Conservation (phyloP, 2,329 filamentous ascomycete species). For the Penicillium sp. region DNA sequence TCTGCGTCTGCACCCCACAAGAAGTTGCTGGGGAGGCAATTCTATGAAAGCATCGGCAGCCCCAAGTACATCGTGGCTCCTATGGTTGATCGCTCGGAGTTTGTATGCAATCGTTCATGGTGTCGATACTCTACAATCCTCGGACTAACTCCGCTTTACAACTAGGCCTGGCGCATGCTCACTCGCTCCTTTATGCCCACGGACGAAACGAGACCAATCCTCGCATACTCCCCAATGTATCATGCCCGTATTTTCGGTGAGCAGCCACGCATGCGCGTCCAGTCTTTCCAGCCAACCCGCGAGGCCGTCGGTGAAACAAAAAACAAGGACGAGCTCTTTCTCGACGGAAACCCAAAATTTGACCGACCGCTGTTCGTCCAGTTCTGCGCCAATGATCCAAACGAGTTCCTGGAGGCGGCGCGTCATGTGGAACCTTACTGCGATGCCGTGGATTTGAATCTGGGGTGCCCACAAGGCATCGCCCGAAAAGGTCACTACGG, state of each 20-base stretch:
- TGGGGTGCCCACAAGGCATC: conserved; percentile 95
- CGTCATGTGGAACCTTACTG: conserved; percentile 77
- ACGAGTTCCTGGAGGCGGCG: conserved; percentile 61
- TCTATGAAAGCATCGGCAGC: conserved; percentile 91
- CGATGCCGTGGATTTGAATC: conserved; percentile 91
- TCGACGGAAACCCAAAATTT: conserved; percentile 81
- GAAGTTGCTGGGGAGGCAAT: conserved; percentile 79
- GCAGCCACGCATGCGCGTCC: conserved; percentile 68
- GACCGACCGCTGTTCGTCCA: conserved; percentile 93
- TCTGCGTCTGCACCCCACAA: conserved; percentile 18
- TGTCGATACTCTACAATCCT: not conserved
- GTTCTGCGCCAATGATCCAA: conserved; percentile 66
- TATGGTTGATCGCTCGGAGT: conserved; percentile 98
- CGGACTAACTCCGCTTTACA: conserved; percentile 16
- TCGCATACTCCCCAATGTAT: conserved; percentile 94
- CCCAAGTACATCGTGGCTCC: conserved; percentile 89
- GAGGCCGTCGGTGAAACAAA: conserved; percentile 26
- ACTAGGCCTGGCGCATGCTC: conserved; percentile 90
- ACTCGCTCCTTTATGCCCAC: conserved; percentile 84
- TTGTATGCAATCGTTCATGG: conserved; percentile 71
- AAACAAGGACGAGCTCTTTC: conserved; percentile 48
- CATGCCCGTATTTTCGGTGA: conserved; percentile 87
- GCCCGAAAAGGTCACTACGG: conserved; percentile 88
- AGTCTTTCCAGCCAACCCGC: conserved; percentile 72
- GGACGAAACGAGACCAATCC: conserved; percentile 61